phyloP scores from a whole-genome alignment of 2,329 filamentous ascomycete species.

The Juglanconis juglandina region DNA sequence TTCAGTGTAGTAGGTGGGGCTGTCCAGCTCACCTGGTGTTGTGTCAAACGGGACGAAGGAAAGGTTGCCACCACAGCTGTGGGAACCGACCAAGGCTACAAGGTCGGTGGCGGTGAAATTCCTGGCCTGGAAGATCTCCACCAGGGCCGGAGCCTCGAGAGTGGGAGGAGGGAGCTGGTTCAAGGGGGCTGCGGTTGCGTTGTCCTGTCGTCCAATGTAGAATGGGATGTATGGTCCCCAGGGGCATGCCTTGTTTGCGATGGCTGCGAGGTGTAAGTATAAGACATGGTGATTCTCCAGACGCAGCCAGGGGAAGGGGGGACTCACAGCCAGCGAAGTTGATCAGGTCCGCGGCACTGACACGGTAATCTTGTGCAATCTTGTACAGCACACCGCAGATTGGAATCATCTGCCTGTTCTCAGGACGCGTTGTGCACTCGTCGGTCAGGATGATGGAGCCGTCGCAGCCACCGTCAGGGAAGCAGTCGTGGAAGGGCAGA shows the following conservation, averaged over 20 bases:
- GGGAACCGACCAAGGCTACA: slow-evolving; percentile 26
- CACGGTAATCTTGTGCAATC: background rate
- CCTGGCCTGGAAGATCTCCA: slow-evolving; percentile 22
- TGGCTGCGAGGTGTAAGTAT: slow-evolving; percentile 18
- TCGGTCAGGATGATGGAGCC: slow-evolving; percentile 14
- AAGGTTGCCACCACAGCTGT: slow-evolving; percentile 26
- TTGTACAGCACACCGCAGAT: slow-evolving; percentile 9
- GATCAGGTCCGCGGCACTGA: slow-evolving; percentile 14
- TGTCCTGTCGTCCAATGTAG: slow-evolving; percentile 25
- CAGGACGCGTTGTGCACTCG: slow-evolving; percentile 4
- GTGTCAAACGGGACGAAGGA: slow-evolving; percentile 23
- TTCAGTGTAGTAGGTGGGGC: slow-evolving; percentile 25
- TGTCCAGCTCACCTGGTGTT: slow-evolving; percentile 23
- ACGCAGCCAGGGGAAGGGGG: no score
- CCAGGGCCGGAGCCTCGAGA: slow-evolving; percentile 18
- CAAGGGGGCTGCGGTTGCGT: slow-evolving; percentile 19
- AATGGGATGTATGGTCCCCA: slow-evolving; percentile 24
- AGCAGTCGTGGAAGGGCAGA: slow-evolving; percentile 17
- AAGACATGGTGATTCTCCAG: background rate
- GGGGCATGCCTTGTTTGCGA: slow-evolving; percentile 24
- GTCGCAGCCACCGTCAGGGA: slow-evolving; percentile 14
- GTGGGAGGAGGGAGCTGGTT: slow-evolving; percentile 22
- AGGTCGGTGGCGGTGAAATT: slow-evolving; percentile 25
- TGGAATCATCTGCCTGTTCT: slow-evolving; percentile 5
- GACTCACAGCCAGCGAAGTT: slow-evolving; percentile 16